Evolutionary conservation across 441 rosid species (phyloP).

Genomic region (Sinapis alba): DNA sequence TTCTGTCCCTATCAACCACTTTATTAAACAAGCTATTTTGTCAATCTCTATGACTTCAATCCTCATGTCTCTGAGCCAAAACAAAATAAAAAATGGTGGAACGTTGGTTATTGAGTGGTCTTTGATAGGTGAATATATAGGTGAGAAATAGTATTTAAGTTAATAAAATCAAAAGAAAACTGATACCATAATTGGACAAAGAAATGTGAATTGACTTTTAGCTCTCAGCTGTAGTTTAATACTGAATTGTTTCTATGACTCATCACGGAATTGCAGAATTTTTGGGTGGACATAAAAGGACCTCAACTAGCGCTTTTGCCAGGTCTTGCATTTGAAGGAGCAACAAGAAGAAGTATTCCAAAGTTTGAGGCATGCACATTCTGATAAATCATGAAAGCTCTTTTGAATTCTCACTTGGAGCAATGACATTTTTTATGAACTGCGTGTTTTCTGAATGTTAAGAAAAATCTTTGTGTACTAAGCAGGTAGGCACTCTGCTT

Average conservation of each 20-base stretch:
- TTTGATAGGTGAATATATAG: not conserved
- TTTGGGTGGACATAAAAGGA: constrained; percentile 87
- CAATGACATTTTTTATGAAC: not conserved
- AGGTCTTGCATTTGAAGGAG: constrained; percentile 93
- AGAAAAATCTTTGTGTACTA: not conserved
- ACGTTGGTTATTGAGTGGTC: not conserved
- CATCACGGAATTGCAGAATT: constrained; percentile 52
- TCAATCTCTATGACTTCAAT: not conserved
- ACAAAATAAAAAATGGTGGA: not conserved
- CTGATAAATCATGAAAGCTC: not conserved
- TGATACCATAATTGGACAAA: not conserved
- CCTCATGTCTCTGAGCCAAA: not conserved
- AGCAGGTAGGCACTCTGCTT: constrained; percentile 78
- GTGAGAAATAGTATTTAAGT: not conserved
- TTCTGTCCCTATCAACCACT: not conserved
- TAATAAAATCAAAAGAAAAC: not conserved
- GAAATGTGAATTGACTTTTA: too few relatives aligned
- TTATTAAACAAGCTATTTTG: not conserved
- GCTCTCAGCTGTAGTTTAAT: not conserved
- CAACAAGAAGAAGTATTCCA: constrained; percentile 79
- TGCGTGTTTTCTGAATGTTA: not conserved
- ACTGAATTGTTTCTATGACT: not conserved
- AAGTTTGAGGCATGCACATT: constrained; percentile 63
- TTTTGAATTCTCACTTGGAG: not conserved
- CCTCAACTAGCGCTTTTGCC: constrained; percentile 75